Evolutionary conservation across 805 yeast species (phyloP), one percentile per base, ranked within the genome.

Genomic region (Pichia cabralensis): DNA sequence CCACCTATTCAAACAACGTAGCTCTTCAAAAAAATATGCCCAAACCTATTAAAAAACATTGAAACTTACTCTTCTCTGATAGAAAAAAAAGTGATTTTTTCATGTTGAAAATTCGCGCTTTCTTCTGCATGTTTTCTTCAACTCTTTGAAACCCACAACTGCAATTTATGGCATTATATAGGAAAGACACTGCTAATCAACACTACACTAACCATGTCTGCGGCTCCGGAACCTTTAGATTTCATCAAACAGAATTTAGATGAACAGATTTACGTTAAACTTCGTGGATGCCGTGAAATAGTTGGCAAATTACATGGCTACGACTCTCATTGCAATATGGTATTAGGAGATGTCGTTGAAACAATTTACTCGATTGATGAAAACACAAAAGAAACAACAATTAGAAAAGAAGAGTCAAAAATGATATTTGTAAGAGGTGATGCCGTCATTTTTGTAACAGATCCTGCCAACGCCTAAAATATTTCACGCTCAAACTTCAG

Each of bases 371-470:
- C 65, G 25, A 49, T 76, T 12, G 76, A 67, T 5, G 71, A 66
- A 4, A 71, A 61, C 4, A 52, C 56, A 21, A 68, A 66, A 30
- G 44, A 64, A 35, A 53, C 62, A 53, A 57, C 71, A 8, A 56
- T 49, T 14, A 65, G 66, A 16, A 80, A 76, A 50, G 68, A 69
- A 42, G 71, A 85, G 13, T 95, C 84, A 36, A n/a, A n/a, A n/a
- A 83, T 92, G 86, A 76, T 92, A 28, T 89, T 89, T 60, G 88
- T 92, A 12, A 78, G 99, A 63, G 99, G 99, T n/a, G 98, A 92
- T 60, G 77, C 94, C 3, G 97, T 92, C 28, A 84, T 94, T 33
- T 68, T 88, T 46, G 78, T 92, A 35, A 76, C 54, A 16, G 61
- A 56, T 39, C 56, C 53, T 12, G 39, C 53, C 5, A 51, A 52